Conservation (phyloP, 2,329 filamentous ascomycete genomes). For the Exophiala calicioides region DNA sequence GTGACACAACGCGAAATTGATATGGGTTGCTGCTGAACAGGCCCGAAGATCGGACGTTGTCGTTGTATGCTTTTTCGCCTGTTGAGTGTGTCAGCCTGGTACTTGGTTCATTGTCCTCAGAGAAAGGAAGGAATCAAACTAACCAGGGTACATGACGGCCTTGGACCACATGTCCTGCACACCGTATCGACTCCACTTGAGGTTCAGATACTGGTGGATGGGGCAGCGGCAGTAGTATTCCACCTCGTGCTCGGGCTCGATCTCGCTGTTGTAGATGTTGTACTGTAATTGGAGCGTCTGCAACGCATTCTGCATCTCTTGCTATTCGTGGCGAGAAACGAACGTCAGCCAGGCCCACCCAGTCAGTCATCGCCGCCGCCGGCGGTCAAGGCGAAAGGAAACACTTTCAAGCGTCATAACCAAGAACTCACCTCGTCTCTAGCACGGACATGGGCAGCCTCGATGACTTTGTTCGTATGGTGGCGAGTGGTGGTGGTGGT, state of each 20-base stretch:
- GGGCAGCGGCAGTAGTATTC: constrained; percentile 44
- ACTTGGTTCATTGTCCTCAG: too few relatives aligned
- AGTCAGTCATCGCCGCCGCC: neutral
- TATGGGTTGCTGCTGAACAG: constrained; percentile 41
- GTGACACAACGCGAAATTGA: constrained; percentile 35
- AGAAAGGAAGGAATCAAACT: constrained; percentile 14
- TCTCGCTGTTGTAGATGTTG: constrained; percentile 49
- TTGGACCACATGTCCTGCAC: constrained; percentile 47
- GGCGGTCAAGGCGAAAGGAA: neutral
- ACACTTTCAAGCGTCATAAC: neutral
- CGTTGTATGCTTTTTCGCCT: constrained; percentile 35
- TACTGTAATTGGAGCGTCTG: constrained; percentile 44
- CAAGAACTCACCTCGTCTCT: constrained; percentile 39
- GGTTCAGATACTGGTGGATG: constrained; percentile 43
- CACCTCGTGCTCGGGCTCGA: constrained; percentile 50
- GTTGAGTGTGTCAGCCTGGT: neutral
- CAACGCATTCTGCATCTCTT: constrained; percentile 47
- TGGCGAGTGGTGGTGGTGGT: constrained; percentile 11
- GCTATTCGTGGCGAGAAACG: constrained; percentile 36
- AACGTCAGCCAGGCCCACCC: constrained; percentile 1
- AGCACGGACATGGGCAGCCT: constrained; percentile 42
- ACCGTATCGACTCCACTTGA: constrained; percentile 40
- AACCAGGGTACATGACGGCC: constrained; percentile 52
- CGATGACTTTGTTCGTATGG: constrained; percentile 44
- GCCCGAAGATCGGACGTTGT: constrained; percentile 24